Evolutionary conservation across 108 stramenopile genomes (phyloP).

Genomic region (Cylindrotheca fusiformis): DNA sequence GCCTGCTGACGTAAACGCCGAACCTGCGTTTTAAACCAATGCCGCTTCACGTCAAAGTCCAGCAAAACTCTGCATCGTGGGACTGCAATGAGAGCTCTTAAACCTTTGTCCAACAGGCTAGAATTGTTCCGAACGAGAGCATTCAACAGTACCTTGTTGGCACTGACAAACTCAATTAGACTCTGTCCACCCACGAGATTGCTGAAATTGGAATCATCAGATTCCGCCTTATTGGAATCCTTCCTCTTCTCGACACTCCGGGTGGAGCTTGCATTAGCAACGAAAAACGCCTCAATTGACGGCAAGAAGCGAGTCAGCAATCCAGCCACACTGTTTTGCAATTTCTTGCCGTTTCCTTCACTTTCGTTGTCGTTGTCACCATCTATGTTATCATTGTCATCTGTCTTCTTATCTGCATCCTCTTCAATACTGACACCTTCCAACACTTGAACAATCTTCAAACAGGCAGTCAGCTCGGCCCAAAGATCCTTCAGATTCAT

Average conservation of each 20-base stretch:
- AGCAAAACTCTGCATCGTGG: constrained; percentile 80
- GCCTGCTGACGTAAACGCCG: constrained; percentile 84
- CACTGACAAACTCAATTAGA: constrained; percentile 81
- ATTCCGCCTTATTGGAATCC: constrained; percentile 19
- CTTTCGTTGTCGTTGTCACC: constrained; percentile 31
- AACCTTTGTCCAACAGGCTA: constrained; percentile 80
- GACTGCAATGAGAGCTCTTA: constrained; percentile 82
- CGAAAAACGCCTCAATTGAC: constrained; percentile 93
- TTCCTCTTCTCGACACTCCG: constrained; percentile 23
- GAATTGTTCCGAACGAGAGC: constrained; percentile 87
- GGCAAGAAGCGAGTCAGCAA: constrained; percentile 92
- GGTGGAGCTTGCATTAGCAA: constrained; percentile 71
- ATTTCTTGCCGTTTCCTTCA: constrained; percentile 53
- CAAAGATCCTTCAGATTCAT: constrained; percentile 78
- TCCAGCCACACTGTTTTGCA: constrained; percentile 84
- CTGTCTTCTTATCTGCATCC: constrained; percentile 55
- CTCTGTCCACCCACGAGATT: constrained; percentile 58
- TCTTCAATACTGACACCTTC: constrained; percentile 80
- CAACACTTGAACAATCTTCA: constrained; percentile 76
- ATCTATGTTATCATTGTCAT: constrained; percentile 27
- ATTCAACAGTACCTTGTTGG: constrained; percentile 89
- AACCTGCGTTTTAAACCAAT: constrained; percentile 84
- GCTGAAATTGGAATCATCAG: constrained; percentile 17
- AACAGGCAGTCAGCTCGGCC: constrained; percentile 74
- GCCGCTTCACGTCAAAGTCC: constrained; percentile 95